Evolutionary conservation across 2,329 filamentous ascomycete genomes (phyloP).

Genomic region (Aspergillus pseudotamarii): DNA sequence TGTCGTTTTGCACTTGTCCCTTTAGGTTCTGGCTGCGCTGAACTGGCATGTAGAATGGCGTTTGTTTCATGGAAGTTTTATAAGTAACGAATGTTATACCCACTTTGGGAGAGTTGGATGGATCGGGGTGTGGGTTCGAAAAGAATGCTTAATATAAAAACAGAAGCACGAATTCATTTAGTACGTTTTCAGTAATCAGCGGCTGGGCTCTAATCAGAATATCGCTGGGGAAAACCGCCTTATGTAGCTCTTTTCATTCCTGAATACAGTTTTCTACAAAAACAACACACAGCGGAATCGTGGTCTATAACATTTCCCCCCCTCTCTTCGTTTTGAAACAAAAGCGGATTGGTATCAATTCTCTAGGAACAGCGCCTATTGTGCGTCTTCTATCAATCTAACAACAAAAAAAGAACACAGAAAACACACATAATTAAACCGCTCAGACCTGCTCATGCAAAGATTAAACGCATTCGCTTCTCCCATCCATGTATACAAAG

Average conservation of each 20-base stretch:
- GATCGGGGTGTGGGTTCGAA: neutral
- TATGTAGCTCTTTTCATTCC: neutral
- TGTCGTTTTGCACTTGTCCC: slow-evolving; percentile 1
- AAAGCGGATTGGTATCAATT: slow-evolving; percentile 25
- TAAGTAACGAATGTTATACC: slow-evolving; percentile 3
- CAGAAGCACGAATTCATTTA: neutral
- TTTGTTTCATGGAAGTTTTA: slow-evolving; percentile 5
- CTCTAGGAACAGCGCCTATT: slow-evolving; percentile 19
- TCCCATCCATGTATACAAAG: slow-evolving; percentile 21
- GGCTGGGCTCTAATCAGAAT: neutral
- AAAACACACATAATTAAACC: slow-evolving; percentile 14
- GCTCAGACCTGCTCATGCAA: slow-evolving; percentile 20
- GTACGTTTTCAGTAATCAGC: neutral
- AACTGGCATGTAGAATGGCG: slow-evolving; percentile 9
- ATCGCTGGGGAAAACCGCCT: neutral
- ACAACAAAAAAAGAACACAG: slow-evolving; percentile 15
- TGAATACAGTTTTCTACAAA: neutral
- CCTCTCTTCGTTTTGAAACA: neutral
- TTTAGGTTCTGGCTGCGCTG: neutral
- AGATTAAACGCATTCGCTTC: slow-evolving; percentile 12
- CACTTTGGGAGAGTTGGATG: slow-evolving; percentile 8
- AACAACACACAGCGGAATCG: neutral
- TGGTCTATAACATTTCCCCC: neutral
- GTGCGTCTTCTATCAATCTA: slow-evolving; percentile 27
- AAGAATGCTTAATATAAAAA: neutral